These are phyloP conservation scores for Botrytis sinoallii DNA, from an alignment of 2,329 filamentous ascomycete genomes.

Conservation along the genomic window DNA sequence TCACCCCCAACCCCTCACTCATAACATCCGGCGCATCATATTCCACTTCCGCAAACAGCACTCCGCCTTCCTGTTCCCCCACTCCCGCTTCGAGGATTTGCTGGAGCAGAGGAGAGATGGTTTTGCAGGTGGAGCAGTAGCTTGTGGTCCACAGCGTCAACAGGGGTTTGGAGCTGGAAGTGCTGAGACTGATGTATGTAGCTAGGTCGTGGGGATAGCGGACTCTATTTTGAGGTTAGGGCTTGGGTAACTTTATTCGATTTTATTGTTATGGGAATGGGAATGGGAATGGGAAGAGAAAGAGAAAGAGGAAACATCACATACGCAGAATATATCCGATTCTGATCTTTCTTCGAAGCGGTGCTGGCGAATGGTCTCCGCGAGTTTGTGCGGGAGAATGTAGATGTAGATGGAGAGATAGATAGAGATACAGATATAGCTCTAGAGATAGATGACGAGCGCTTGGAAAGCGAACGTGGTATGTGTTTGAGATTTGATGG, in stretches of 20 bases:
- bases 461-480: neutral
- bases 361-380: conserved; percentile 3
- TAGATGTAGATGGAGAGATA: neutral
- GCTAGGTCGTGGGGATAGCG: conserved; percentile 53
- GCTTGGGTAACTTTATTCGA: accelerated
- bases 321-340: conserved; percentile 10
- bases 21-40: conserved; percentile 58
- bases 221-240: conserved; percentile 43
- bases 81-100: conserved; percentile 46
- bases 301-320: neutral
- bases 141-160: conserved; percentile 59
- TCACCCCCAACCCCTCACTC: conserved; percentile 46
- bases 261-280: too few relatives aligned
- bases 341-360: neutral
- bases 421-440: neutral
- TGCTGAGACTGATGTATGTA: conserved; percentile 54
- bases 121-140: conserved; percentile 54
- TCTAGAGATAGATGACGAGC: neutral
- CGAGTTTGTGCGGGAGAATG: neutral
- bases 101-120: conserved; percentile 48
- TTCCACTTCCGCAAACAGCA: conserved; percentile 53
- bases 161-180: conserved; percentile 53
- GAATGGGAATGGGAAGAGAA: too few relatives aligned
- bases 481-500: neutral
- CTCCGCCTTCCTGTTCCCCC: conserved; percentile 55